A percentile compares a stretch with the other conserved stretches of the same genome.
Conservation (phyloP, 768 basidiomycete genomes). For the Scleroderma bovista region DNA sequence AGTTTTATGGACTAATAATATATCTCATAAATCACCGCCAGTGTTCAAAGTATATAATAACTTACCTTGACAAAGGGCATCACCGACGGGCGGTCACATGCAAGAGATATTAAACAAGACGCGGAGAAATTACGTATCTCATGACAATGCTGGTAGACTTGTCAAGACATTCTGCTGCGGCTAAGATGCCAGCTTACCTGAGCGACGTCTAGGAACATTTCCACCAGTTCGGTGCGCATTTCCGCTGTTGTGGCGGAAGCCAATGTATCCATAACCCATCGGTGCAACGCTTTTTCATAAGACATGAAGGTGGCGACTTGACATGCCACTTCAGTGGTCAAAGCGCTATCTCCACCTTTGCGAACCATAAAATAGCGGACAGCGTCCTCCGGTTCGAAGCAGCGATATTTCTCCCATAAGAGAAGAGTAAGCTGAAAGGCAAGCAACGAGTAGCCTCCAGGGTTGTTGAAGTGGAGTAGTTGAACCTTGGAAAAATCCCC, state of each 20-base stretch:
- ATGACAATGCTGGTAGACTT: constrained; percentile 36
- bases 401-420: constrained; percentile 32
- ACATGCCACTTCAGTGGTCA: constrained; percentile 25
- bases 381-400: constrained; percentile 39
- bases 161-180: background rate
- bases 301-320: constrained; percentile 27
- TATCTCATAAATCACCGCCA: background rate
- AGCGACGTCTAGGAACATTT: constrained; percentile 44
- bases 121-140: constrained; percentile 41
- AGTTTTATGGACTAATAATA: constrained; percentile 19
- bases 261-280: constrained; percentile 39
- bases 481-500: constrained; percentile 23
- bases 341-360: constrained; percentile 19
- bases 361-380: constrained; percentile 35
- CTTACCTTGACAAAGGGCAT: constrained; percentile 24
- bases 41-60: background rate
- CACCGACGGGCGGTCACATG: constrained; percentile 37
- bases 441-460: constrained; percentile 37
- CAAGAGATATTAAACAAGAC: constrained; percentile 37
- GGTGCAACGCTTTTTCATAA: constrained; percentile 32
- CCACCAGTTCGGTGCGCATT: constrained; percentile 24
- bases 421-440: constrained; percentile 41
- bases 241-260: constrained; percentile 17
- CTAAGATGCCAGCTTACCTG: constrained; percentile 25
- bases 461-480: constrained; percentile 31